Base-by-base conservation (phyloP, 495 filamentous ascomycete genomes). In the Cercophora newfieldiana region DNA sequence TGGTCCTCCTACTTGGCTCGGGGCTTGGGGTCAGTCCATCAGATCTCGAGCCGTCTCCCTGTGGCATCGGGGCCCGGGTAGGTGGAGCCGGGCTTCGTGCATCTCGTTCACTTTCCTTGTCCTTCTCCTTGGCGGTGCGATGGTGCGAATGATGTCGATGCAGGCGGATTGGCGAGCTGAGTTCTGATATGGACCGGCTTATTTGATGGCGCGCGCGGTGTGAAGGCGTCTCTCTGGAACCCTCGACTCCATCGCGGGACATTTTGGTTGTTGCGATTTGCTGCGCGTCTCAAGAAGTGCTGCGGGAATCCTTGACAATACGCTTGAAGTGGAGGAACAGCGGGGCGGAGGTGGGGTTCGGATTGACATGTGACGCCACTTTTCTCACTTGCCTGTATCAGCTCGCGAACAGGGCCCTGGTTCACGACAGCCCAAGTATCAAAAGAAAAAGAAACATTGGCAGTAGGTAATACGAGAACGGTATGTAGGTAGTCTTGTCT, bases 131-230 rank as follows among this genome's bases (percentile, higher is more conserved):
- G 61, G 33, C 67, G n/a, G n/a, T n/a, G 61, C 74, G 60, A 70
- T 77, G 29, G 71, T 79, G 31, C 55, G 77, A 72, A 65, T 80
- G 75, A 68, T 80, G 79, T 50, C 81, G 79, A 61, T 78, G 77
- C 44, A 77, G 73, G 62, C 77, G 79, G 67, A 81, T 75, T n/a
- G 82, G 75, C 31, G 79, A 77, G 31, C 83, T 81, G 56, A 82
- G 69, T 65, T 86, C 82, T 57, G 78, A 77, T 56, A 83, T 81
- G 33, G 82, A 85, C 12, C 80, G 79, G 58, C 75, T 77, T 51
- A 83, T 75, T 63, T 81, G 78, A 65, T 86, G 83, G 51, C 78
- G 76, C 48, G 80, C 77, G 53, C 77, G 79, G 28, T 76, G 73
- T 56, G 79, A 74, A 25, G 79, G 77, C 55, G 74, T 69, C 21